These are phyloP conservation scores for Pezicula neosporulosa DNA, from an alignment of 2,329 filamentous ascomycete species.

Conservation along the genomic window DNA sequence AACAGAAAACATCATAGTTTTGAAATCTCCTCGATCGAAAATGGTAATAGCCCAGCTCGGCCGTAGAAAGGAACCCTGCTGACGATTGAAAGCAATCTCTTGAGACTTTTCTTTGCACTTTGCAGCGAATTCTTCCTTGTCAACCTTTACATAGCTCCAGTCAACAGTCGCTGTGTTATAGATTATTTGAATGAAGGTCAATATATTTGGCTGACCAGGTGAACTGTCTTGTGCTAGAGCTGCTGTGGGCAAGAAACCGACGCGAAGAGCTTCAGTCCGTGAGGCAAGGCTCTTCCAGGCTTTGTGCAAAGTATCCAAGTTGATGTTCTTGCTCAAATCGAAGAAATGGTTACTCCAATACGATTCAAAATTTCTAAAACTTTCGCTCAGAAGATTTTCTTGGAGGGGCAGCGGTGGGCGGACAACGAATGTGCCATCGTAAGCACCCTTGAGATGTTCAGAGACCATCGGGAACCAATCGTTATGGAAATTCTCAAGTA, in stretches of 20 bases:
- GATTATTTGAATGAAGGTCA: neutral
- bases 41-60: conserved; percentile 30
- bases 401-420: conserved; percentile 26
- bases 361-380: conserved; percentile 26
- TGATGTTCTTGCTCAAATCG: conserved; percentile 19
- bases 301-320: conserved; percentile 24
- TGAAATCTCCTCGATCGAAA: conserved; percentile 17
- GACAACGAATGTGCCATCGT: neutral
- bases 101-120: conserved; percentile 17
- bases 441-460: neutral
- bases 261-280: conserved; percentile 27
- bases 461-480: neutral
- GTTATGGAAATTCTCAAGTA: neutral
- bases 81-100: conserved; percentile 22
- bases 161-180: neutral
- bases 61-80: conserved; percentile 24
- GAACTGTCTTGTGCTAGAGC: neutral
- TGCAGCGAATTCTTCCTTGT: conserved; percentile 10
- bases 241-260: conserved; percentile 26
- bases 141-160: neutral
- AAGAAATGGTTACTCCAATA: conserved; percentile 34
- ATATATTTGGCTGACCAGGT: neutral
- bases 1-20: conserved; percentile 28
- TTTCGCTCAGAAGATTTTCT: conserved; percentile 31
- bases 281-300: conserved; percentile 25